These are phyloP conservation scores for Pythium aquatile DNA, from an alignment of 352 stramenopile genomes.

Conservation along the genomic window DNA sequence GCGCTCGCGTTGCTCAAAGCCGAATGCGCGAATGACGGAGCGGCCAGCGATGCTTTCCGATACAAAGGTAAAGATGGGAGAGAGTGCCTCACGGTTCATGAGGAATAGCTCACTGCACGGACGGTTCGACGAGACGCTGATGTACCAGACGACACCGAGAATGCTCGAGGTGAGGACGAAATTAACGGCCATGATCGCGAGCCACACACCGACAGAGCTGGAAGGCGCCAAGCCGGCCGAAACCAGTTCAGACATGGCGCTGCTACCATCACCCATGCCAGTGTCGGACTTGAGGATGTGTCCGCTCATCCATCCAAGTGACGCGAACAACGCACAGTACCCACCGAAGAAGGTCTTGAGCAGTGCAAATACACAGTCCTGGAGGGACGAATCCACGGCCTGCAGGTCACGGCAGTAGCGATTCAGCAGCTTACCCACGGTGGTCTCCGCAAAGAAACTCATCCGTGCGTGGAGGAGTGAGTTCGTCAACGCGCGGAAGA, in stretches of 20 bases:
- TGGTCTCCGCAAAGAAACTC: slow-evolving; percentile 29
- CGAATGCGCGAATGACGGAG: slow-evolving; percentile 26
- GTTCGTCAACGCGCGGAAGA: slow-evolving; percentile 27
- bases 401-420: slow-evolving; percentile 30
- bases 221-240: slow-evolving; percentile 18
- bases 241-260: slow-evolving; percentile 14
- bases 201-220: slow-evolving; percentile 24
- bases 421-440: slow-evolving; percentile 29
- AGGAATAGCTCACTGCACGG: slow-evolving; percentile 36
- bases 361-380: slow-evolving; percentile 25
- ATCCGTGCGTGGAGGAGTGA: slow-evolving; percentile 24
- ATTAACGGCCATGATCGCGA: slow-evolving; percentile 30
- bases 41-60: slow-evolving; percentile 26
- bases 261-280: not conserved
- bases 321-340: slow-evolving; percentile 38
- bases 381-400: slow-evolving; percentile 32
- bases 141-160: slow-evolving; percentile 28
- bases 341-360: slow-evolving; percentile 36
- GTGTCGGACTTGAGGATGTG: slow-evolving; percentile 32
- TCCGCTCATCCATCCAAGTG: slow-evolving; percentile 36
- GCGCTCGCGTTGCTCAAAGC: slow-evolving; percentile 19
- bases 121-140: slow-evolving; percentile 31
- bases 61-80: slow-evolving; percentile 32
- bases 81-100: slow-evolving; percentile 32
- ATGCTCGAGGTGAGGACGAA: slow-evolving; percentile 26